Conservation (phyloP, 2,329 filamentous ascomycete species). For the Chlorencoelia australis region DNA sequence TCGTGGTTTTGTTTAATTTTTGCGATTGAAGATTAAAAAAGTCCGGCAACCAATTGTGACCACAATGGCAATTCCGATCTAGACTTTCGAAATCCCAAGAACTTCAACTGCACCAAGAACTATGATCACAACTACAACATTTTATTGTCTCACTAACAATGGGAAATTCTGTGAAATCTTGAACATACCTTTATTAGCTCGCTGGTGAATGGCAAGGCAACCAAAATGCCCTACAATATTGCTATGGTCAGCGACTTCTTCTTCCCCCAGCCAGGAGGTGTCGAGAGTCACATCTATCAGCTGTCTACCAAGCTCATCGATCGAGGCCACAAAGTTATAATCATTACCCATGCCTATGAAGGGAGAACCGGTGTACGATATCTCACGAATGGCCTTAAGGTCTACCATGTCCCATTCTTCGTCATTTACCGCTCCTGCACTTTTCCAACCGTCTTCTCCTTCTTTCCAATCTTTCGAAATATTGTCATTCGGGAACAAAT, state of each 20-base stretch:
- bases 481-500: slow-evolving; percentile 92
- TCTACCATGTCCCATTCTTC: slow-evolving; percentile 94
- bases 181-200: no score
- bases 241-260: slow-evolving; percentile 99
- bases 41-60: slow-evolving; percentile 3
- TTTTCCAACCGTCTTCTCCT: slow-evolving; percentile 95
- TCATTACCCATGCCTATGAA: slow-evolving; percentile 92
- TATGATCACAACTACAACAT: no score
- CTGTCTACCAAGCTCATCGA: slow-evolving; percentile 93
- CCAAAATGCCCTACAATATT: slow-evolving; percentile 47
- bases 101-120: no score
- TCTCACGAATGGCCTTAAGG: slow-evolving; percentile 93
- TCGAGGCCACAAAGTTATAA: slow-evolving; percentile 93
- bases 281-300: slow-evolving; percentile 98
- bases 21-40: slow-evolving; percentile 7
- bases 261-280: slow-evolving; percentile 91
- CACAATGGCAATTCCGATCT: slow-evolving; percentile 1
- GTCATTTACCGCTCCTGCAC: slow-evolving; percentile 90
- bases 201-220: no score
- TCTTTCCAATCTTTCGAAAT: slow-evolving; percentile 95
- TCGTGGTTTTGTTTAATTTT: not conserved
- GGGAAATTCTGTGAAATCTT: no score
- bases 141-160: no score
- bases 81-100: not conserved
- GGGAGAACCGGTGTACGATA: slow-evolving; percentile 88